These are phyloP conservation scores for Euphorbia lathyris DNA, from an alignment of 345 rosid species.

Conservation along the genomic window DNA sequence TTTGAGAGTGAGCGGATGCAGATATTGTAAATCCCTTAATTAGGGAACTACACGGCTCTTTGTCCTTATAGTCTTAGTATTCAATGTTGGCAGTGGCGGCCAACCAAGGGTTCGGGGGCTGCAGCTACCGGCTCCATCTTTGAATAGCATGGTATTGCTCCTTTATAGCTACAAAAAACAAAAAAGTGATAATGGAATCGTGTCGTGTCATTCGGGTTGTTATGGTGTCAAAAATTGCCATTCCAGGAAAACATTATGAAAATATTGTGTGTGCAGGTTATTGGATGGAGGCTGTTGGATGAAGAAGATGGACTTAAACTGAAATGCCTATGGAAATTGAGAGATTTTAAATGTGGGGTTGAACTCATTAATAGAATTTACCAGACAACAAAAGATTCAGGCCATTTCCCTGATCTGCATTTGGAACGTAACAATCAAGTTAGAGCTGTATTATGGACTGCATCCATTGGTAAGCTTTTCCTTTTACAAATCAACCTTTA, in stretches of 20 bases:
- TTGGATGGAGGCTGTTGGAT: constrained; percentile 90
- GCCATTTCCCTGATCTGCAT: constrained; percentile 78
- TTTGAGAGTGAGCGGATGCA: too few relatives aligned
- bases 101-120: too few relatives aligned
- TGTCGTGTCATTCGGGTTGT: too few relatives aligned
- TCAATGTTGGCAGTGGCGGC: too few relatives aligned
- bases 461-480: constrained; percentile 54
- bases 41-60: too few relatives aligned
- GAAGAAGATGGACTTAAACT: constrained; percentile 66
- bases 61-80: too few relatives aligned
- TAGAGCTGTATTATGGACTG: constrained; percentile 79
- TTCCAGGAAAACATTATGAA: not conserved
- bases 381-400: constrained; percentile 52
- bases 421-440: constrained; percentile 72
- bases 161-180: too few relatives aligned
- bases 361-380: constrained; percentile 81
- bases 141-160: too few relatives aligned
- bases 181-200: too few relatives aligned
- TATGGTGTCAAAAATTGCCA: too few relatives aligned
- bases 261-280: constrained; percentile 35
- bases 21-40: too few relatives aligned
- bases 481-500: not conserved
- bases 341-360: constrained; percentile 70
- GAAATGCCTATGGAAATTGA: constrained; percentile 83
- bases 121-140: too few relatives aligned